Conservation (phyloP, 164 flowering plant species). For the Kalanchoe fedtschenkoi region DNA sequence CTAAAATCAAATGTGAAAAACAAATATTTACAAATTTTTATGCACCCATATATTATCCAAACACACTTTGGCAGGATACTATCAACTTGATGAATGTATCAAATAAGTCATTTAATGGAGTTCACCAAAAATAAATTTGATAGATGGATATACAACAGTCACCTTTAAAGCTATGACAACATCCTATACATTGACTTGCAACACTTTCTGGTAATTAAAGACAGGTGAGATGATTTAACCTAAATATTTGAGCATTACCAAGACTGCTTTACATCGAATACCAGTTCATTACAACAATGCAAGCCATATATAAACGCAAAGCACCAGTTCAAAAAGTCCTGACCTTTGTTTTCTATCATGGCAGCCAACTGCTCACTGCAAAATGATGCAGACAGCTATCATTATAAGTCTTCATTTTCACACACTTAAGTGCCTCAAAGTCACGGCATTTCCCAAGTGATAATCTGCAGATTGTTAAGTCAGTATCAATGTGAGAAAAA, state of each 20-base stretch:
- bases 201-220: neutral
- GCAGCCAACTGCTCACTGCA: conserved; percentile 17
- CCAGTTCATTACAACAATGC: conserved; percentile 1
- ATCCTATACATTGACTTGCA: neutral
- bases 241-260: neutral
- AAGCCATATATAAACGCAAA: neutral
- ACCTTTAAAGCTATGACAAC: too few species aligned
- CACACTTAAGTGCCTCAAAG: conserved; percentile 36
- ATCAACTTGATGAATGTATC: too few species aligned
- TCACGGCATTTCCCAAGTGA: conserved; percentile 47
- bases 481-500: conserved; percentile 23
- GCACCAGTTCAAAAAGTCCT: neutral
- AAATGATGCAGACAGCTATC: conserved; percentile 16
- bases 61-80: too few species aligned
- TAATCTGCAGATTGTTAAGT: conserved; percentile 25
- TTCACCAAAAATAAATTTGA: too few species aligned
- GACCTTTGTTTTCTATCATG: conserved; percentile 10
- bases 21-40: too few species aligned
- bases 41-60: too few species aligned
- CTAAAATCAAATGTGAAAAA: too few species aligned
- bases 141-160: too few species aligned
- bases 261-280: neutral
- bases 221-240: neutral
- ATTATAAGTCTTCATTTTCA: conserved; percentile 50
- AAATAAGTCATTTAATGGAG: too few species aligned